Evolutionary conservation across 257 asterid genomes (phyloP).

Genomic region (Nicotiana tabacum): DNA sequence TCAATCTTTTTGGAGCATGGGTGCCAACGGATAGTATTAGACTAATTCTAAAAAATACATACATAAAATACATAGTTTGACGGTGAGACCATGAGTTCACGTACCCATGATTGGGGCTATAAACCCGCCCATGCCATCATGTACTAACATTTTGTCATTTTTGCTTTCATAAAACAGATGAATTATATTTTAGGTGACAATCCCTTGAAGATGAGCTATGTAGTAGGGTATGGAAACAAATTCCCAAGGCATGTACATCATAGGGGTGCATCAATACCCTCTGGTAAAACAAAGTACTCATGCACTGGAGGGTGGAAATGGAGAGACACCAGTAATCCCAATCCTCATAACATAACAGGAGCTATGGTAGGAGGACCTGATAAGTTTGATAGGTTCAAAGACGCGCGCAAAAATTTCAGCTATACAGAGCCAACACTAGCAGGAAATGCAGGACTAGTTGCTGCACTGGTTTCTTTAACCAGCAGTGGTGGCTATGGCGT

Average conservation of each 20-base stretch:
- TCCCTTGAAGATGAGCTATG: slow-evolving; percentile 74
- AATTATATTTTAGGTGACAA: slow-evolving; percentile 69
- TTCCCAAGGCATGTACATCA: slow-evolving; percentile 76
- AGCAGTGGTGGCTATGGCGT: slow-evolving; percentile 47
- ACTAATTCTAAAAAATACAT: too few relatives aligned
- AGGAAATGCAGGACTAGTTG: slow-evolving; percentile 88
- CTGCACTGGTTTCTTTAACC: slow-evolving; percentile 75
- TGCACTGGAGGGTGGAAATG: slow-evolving; percentile 76
- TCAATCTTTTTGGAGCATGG: too few relatives aligned
- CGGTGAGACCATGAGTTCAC: too few relatives aligned
- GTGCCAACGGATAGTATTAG: too few relatives aligned
- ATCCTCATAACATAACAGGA: slow-evolving; percentile 62
- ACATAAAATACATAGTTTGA: too few relatives aligned
- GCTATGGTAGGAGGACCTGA: slow-evolving; percentile 97
- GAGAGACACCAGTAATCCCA: slow-evolving; percentile 49
- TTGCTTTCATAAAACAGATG: slow-evolving; percentile 31
- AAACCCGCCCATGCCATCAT: neutral
- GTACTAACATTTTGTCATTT: neutral
- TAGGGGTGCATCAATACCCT: slow-evolving; percentile 83
- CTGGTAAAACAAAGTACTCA: slow-evolving; percentile 40
- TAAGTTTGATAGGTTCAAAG: slow-evolving; percentile 61
- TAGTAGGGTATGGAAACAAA: slow-evolving; percentile 64
- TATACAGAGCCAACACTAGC: slow-evolving; percentile 87
- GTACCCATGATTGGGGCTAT: too few relatives aligned
- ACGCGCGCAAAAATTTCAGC: slow-evolving; percentile 50